These are phyloP conservation scores for Neurospora sp. DNA, from an alignment of 495 filamentous ascomycete species.

Conservation along the genomic window DNA sequence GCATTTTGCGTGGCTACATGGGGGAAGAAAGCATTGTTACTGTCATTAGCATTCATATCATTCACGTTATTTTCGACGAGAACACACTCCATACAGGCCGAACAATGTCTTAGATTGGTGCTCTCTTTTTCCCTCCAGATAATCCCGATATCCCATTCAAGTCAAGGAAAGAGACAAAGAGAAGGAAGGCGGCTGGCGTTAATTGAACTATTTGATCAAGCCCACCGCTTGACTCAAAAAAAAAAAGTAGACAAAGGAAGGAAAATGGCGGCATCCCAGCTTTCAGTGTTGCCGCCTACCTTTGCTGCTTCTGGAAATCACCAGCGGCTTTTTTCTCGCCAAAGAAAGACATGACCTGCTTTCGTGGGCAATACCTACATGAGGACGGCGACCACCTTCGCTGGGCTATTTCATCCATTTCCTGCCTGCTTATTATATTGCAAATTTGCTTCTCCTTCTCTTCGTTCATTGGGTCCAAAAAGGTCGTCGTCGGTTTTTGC, in stretches of 20 bases:
- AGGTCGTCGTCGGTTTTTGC: neutral
- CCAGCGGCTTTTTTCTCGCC: neutral
- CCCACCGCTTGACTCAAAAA: neutral
- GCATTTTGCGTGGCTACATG: neutral
- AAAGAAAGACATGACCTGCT: neutral
- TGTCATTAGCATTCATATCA: neutral
- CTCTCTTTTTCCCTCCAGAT: neutral
- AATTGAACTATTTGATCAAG: neutral
- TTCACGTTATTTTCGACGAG: neutral
- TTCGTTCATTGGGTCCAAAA: neutral
- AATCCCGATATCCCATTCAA: neutral
- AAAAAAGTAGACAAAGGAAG: neutral
- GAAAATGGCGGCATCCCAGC: neutral
- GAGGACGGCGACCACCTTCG: neutral
- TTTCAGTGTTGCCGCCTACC: neutral
- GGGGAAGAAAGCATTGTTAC: conserved; percentile 4
- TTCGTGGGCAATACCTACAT: neutral
- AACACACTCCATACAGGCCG: neutral
- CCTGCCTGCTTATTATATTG: neutral
- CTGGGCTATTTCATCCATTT: neutral
- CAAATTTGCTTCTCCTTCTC: neutral
- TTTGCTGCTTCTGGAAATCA: neutral
- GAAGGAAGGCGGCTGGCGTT: neutral
- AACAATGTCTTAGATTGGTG: neutral
- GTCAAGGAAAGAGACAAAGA: neutral